Evolutionary conservation across 192 early-diverging fungal genomes (phyloP).

Genomic region (Podila epicladia): DNA sequence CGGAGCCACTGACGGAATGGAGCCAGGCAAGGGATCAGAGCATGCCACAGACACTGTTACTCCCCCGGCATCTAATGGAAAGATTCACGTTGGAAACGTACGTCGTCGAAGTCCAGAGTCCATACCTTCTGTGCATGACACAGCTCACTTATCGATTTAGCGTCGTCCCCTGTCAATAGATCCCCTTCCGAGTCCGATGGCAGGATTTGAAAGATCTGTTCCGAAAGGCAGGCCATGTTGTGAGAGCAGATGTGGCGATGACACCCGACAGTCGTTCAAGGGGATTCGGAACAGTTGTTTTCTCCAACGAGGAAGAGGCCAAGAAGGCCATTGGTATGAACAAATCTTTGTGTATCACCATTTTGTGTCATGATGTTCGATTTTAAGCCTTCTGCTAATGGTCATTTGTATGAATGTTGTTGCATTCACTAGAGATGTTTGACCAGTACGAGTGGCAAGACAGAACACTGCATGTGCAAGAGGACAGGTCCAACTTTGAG

Average conservation of each 20-base stretch:
- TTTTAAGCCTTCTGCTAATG: neutral
- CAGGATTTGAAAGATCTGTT: conserved; percentile 79
- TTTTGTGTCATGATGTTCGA: neutral
- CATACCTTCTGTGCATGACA: neutral
- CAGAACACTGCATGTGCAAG: conserved; percentile 76
- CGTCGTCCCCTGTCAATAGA: conserved; percentile 40
- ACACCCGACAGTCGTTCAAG: conserved; percentile 69
- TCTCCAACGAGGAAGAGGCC: conserved; percentile 73
- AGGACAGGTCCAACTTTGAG: conserved; percentile 70
- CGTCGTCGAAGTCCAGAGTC: conserved; percentile 7
- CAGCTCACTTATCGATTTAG: neutral
- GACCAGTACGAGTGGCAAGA: conserved; percentile 78
- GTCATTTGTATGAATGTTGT: conserved; percentile 2
- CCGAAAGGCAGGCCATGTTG: conserved; percentile 72
- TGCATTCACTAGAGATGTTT: conserved; percentile 54
- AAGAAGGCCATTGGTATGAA: conserved; percentile 68
- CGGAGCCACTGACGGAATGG: neutral
- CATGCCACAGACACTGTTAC: neutral
- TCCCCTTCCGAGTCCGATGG: conserved; percentile 80
- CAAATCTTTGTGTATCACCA: neutral
- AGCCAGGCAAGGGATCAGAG: neutral
- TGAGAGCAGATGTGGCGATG: conserved; percentile 72
- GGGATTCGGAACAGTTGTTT: conserved; percentile 78
- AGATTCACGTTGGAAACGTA: conserved; percentile 79
- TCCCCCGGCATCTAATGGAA: neutral